These are phyloP conservation scores for Syncephalastrum contaminatum DNA, from an alignment of 371 early-diverging fungal genomes.

Conservation along the genomic window DNA sequence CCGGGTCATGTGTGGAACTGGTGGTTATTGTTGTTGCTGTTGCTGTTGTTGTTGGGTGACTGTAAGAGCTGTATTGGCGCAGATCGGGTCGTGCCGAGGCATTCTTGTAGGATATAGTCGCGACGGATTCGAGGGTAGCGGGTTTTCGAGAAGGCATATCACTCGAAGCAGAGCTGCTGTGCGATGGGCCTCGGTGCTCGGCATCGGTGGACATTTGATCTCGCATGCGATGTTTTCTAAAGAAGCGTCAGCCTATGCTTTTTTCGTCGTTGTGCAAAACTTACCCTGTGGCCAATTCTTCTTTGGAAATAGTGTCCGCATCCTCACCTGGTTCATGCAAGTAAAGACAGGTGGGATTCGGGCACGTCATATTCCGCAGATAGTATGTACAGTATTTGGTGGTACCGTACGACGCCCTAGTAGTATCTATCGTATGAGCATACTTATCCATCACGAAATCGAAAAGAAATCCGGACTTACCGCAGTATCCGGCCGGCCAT, in stretches of 20 bases:
- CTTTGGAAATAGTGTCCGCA: conserved; percentile 70
- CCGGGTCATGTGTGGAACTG: not conserved
- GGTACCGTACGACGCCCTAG: conserved; percentile 84
- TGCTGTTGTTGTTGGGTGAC: conserved; percentile 4
- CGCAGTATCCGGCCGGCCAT: conserved; percentile 84
- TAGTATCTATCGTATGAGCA: too few relatives aligned
- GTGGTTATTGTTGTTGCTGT: conserved; percentile 5
- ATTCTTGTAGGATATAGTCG: conserved; percentile 24
- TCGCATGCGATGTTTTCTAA: conserved; percentile 59
- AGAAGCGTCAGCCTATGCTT: not conserved
- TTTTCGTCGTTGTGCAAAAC: conserved; percentile 1
- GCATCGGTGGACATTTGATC: conserved; percentile 50
- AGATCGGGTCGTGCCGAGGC: conserved; percentile 12
- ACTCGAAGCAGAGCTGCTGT: conserved; percentile 6
- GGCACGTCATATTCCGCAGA: conserved; percentile 87
- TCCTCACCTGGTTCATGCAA: conserved; percentile 96
- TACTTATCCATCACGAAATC: not conserved
- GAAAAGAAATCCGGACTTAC: conserved; percentile 25
- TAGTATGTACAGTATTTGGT: conserved; percentile 98
- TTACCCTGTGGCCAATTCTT: conserved; percentile 63
- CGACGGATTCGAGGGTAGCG: conserved; percentile 26
- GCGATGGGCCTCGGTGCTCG: conserved; percentile 20
- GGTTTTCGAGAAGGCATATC: conserved; percentile 16
- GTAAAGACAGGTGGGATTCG: conserved; percentile 91
- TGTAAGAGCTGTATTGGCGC: not conserved